These are phyloP conservation scores for Garcia nutans DNA, from an alignment of 345 rosid genomes.

Conservation along the genomic window DNA sequence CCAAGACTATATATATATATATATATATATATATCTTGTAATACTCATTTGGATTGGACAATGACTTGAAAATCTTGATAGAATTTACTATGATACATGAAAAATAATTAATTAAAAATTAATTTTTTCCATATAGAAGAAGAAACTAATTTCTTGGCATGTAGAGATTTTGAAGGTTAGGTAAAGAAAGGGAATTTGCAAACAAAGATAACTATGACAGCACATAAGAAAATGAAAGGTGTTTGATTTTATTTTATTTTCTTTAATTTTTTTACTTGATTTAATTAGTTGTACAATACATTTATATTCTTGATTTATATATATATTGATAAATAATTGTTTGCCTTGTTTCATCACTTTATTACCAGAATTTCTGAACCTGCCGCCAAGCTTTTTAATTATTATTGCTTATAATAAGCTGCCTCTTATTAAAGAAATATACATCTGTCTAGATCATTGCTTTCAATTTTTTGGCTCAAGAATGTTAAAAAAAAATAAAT, in stretches of 20 bases:
- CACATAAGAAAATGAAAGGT: slow-evolving; percentile 28
- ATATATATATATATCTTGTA: slow-evolving; percentile 4
- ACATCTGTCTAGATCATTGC: background rate
- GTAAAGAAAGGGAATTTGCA: slow-evolving; percentile 26
- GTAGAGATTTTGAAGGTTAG: slow-evolving; percentile 27
- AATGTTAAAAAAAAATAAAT: no score
- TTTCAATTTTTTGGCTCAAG: no score
- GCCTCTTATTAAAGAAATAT: background rate
- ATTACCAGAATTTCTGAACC: background rate
- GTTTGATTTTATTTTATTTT: background rate
- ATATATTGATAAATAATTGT: background rate
- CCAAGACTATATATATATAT: slow-evolving; percentile 8
- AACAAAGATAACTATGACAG: slow-evolving; percentile 25
- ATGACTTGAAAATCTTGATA: slow-evolving; percentile 14
- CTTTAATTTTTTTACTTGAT: background rate
- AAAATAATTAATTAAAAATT: background rate
- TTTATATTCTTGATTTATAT: background rate
- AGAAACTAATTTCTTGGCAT: slow-evolving; percentile 16
- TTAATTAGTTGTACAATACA: background rate
- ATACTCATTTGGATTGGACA: slow-evolving; percentile 21
- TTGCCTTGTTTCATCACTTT: slow-evolving; percentile 15
- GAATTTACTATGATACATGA: background rate
- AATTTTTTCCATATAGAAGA: background rate
- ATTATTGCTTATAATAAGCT: background rate
- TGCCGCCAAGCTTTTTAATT: slow-evolving; percentile 3